Percentiles rank a stretch among this genome's conserved stretches.
Evolutionary conservation across 495 filamentous ascomycete species (phyloP).

Genomic region (Arthonia radiata): DNA sequence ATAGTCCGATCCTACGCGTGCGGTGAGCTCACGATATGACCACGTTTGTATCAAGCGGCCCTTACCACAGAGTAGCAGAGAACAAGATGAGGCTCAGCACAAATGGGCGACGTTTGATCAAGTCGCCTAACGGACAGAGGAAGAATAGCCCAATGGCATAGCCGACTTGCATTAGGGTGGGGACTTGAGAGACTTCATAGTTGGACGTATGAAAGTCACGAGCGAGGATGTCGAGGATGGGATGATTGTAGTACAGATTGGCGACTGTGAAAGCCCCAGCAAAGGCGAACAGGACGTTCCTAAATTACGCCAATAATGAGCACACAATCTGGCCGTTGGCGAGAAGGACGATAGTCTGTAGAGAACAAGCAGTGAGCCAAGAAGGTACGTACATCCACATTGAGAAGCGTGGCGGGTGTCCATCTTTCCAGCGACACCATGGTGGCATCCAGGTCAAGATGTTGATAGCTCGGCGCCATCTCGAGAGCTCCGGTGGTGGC

Average conservation of each 20-base stretch:
- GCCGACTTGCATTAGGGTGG: slow-evolving; percentile 58
- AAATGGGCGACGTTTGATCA: slow-evolving; percentile 43
- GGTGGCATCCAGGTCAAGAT: slow-evolving; percentile 28
- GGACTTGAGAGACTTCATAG: slow-evolving; percentile 26
- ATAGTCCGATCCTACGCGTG: slow-evolving; percentile 32
- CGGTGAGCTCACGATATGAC: not conserved
- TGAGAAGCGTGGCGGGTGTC: slow-evolving; percentile 29
- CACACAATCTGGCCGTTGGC: slow-evolving; percentile 10
- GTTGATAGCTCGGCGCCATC: slow-evolving; percentile 10
- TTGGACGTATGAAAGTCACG: slow-evolving; percentile 31
- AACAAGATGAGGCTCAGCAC: slow-evolving; percentile 38
- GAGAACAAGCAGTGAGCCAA: slow-evolving; percentile 4
- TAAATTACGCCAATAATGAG: not conserved
- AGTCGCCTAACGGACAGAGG: slow-evolving; percentile 55
- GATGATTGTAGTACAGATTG: slow-evolving; percentile 50
- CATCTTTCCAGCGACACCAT: slow-evolving; percentile 29
- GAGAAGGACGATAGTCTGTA: slow-evolving; percentile 11
- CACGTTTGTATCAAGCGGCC: not conserved
- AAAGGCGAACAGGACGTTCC: not conserved
- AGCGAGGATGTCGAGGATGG: slow-evolving; percentile 39
- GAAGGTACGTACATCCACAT: slow-evolving; percentile 35
- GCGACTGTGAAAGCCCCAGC: slow-evolving; percentile 29
- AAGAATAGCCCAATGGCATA: slow-evolving; percentile 54
- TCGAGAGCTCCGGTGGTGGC: no score
- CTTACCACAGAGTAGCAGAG: slow-evolving; percentile 39